Percentiles rank a stretch among this genome's conserved stretches.
These are phyloP conservation scores for Colletotrichum viniferum DNA, from an alignment of 2,329 filamentous ascomycete genomes.

Conservation along the genomic window DNA sequence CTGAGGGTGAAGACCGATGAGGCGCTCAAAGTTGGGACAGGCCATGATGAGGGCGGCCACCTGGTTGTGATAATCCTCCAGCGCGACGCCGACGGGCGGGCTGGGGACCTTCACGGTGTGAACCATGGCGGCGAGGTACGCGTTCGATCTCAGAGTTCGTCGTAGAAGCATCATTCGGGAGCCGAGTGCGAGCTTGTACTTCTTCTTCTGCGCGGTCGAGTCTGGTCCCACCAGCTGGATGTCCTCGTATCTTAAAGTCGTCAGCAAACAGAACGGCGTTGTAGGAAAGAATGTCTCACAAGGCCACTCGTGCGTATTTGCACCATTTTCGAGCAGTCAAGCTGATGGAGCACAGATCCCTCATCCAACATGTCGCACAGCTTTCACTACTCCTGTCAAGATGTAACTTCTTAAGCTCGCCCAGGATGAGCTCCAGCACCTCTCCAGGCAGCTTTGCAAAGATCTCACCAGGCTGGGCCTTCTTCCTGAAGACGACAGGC, in stretches of 20 bases:
- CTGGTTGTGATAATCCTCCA: conserved; percentile 59
- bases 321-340: conserved; percentile 56
- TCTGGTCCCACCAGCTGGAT: conserved; percentile 65
- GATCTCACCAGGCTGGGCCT: conserved; percentile 51
- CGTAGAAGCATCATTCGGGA: conserved; percentile 61
- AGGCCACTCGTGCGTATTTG: conserved; percentile 51
- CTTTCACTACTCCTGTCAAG: conserved; percentile 51
- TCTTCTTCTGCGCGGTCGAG: conserved; percentile 59
- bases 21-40: conserved; percentile 66
- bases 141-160: conserved; percentile 59
- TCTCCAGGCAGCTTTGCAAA: conserved; percentile 63
- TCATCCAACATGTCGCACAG: conserved; percentile 70
- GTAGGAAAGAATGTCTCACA: conserved; percentile 44
- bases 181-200: conserved; percentile 57
- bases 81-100: conserved; percentile 40
- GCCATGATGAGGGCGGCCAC: conserved; percentile 67
- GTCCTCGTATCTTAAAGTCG: conserved; percentile 53
- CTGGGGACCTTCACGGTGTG: conserved; percentile 62
- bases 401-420: conserved; percentile 57
- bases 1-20: conserved; percentile 57
- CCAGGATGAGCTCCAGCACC: conserved; percentile 61
- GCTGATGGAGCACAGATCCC: conserved; percentile 59
- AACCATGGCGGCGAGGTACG: conserved; percentile 58
- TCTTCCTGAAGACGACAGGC: conserved; percentile 27
- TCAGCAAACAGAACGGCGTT: neutral